Evolutionary conservation across 2,329 filamentous ascomycete species (phyloP).

Genomic region (Bipolaris zeicola): DNA sequence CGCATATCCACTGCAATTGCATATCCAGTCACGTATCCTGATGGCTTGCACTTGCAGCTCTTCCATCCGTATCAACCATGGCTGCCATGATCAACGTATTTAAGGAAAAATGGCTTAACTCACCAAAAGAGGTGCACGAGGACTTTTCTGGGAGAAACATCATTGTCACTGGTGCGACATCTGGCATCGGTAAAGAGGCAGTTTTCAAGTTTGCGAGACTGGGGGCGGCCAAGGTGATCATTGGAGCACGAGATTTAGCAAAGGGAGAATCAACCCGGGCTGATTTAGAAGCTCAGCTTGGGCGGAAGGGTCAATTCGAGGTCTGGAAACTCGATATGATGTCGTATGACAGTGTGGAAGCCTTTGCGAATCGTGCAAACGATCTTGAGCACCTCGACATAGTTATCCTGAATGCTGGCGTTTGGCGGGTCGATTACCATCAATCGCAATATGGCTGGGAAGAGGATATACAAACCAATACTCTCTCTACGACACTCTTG

Average conservation of each 20-base stretch:
- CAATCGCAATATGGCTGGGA: conserved; percentile 47
- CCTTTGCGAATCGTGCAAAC: conserved; percentile 39
- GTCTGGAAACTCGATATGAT: conserved; percentile 48
- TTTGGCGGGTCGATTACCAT: conserved; percentile 30
- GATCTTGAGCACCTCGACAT: conserved; percentile 45
- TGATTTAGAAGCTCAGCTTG: conserved; percentile 34
- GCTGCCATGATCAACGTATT: conserved; percentile 33
- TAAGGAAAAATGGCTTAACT: conserved; percentile 41
- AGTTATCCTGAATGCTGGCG: conserved; percentile 50
- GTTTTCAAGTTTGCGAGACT: conserved; percentile 45
- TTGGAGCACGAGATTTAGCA: conserved; percentile 43
- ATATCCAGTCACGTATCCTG: background rate
- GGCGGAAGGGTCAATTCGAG: conserved; percentile 38
- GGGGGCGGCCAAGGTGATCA: conserved; percentile 47
- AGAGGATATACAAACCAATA: conserved; percentile 62
- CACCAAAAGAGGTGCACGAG: conserved; percentile 41
- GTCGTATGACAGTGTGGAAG: conserved; percentile 41
- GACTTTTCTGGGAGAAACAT: conserved; percentile 49
- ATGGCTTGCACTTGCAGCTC: background rate
- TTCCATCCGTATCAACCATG: conserved; percentile 2
- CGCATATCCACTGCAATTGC: background rate
- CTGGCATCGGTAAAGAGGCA: conserved; percentile 49
- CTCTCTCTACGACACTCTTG: conserved; percentile 61
- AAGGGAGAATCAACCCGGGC: conserved; percentile 46
- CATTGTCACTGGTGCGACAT: conserved; percentile 54